phyloP scores from a whole-genome alignment of 139 green algal genomes.

The Chlorella ohadii region DNA sequence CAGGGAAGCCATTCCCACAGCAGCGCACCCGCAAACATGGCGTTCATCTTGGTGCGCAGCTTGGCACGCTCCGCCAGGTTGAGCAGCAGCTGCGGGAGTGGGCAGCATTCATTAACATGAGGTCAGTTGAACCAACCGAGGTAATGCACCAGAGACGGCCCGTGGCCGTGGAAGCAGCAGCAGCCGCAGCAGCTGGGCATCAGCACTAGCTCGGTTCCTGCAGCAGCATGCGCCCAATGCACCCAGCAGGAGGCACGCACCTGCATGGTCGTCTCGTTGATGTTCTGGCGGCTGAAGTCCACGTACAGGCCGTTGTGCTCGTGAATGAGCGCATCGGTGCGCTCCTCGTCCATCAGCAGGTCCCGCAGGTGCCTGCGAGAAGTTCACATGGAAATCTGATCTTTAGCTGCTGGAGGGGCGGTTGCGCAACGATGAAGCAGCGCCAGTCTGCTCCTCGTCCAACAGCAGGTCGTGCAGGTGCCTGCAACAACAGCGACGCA shows the following conservation, averaged over 20 bases:
- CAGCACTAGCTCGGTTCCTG: too few relatives aligned
- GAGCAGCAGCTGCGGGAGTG: constrained; percentile 81
- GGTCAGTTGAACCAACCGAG: too few relatives aligned
- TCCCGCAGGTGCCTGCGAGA: constrained; percentile 85
- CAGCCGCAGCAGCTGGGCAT: too few relatives aligned
- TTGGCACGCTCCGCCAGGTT: constrained; percentile 78
- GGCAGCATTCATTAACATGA: too few relatives aligned
- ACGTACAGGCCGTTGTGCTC: constrained; percentile 91
- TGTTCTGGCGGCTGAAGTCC: constrained; percentile 92
- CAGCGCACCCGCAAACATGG: constrained; percentile 89
- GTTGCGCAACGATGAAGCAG: too few relatives aligned
- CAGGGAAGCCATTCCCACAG: too few relatives aligned
- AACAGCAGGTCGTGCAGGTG: constrained; percentile 90
- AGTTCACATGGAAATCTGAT: too few relatives aligned
- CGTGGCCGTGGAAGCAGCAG: constrained; percentile 49
- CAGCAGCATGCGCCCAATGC: too few relatives aligned
- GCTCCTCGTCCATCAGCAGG: constrained; percentile 81
- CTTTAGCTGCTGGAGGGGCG: too few relatives aligned
- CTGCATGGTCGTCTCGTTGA: constrained; percentile 65
- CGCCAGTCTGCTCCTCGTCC: constrained; percentile 80
- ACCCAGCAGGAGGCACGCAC: not conserved
- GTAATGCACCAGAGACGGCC: too few relatives aligned
- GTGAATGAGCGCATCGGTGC: constrained; percentile 81
- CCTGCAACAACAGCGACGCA: too few relatives aligned
- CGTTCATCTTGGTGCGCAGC: constrained; percentile 94